Evolutionary conservation across 2,329 filamentous ascomycete genomes (phyloP).

Genomic region (Coniochaeta prunicola): DNA sequence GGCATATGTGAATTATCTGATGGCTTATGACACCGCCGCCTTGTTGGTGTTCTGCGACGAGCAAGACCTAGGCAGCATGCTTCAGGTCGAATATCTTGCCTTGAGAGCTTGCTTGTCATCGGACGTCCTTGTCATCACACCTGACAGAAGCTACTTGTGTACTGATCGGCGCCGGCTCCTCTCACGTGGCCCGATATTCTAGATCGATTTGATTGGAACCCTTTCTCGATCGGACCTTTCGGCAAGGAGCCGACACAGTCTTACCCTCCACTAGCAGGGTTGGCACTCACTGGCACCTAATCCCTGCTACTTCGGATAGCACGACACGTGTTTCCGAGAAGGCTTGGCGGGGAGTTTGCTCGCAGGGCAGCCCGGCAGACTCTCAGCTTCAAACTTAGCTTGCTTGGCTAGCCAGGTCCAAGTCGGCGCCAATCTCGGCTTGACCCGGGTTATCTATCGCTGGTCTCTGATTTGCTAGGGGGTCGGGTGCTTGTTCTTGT

Average conservation of each 20-base stretch:
- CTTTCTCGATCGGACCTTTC: not conserved
- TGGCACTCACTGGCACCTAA: not conserved
- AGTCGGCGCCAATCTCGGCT: not conserved
- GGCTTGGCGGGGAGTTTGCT: not conserved
- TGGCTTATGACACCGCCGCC: no score
- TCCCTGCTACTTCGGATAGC: not conserved
- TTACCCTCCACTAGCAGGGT: not conserved
- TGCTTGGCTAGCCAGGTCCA: not conserved
- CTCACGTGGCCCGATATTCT: not conserved
- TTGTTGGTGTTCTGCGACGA: not conserved
- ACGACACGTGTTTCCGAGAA: not conserved
- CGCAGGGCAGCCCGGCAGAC: no score
- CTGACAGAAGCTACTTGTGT: not conserved
- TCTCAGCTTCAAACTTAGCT: no score
- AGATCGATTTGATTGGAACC: not conserved
- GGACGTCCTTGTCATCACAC: not conserved
- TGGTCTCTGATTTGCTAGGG: not conserved
- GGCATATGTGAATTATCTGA: not conserved
- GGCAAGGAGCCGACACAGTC: not conserved
- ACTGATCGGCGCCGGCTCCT: not conserved
- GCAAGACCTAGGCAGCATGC: no score
- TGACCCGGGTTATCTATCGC: not conserved
- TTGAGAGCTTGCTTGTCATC: not conserved
- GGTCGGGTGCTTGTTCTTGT: no score
- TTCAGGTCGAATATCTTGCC: not conserved